These are phyloP conservation scores for Coemansia sp. DNA, from an alignment of 192 early-diverging fungal genomes.

Conservation along the genomic window DNA sequence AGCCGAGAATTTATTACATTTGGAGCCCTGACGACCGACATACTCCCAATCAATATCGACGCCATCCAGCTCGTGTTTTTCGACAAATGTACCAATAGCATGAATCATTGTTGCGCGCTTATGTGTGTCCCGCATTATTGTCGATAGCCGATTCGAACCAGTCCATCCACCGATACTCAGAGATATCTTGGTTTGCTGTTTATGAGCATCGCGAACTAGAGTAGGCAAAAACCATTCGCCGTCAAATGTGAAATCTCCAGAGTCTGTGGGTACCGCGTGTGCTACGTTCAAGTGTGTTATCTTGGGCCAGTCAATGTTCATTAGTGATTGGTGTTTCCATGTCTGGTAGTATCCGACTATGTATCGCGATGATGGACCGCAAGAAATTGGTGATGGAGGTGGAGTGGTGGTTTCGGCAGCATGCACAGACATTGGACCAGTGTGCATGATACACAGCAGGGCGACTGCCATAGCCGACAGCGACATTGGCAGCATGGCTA, in stretches of 20 bases:
- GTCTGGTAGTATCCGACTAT: constrained; percentile 54
- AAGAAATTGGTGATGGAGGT: neutral
- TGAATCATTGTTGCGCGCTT: constrained; percentile 62
- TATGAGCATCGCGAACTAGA: constrained; percentile 55
- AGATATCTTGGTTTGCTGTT: constrained; percentile 57
- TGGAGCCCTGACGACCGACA: constrained; percentile 60
- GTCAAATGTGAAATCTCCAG: constrained; percentile 54
- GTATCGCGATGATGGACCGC: constrained; percentile 52
- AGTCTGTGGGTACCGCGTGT: constrained; percentile 54
- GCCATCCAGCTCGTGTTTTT: constrained; percentile 63
- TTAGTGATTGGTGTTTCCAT: constrained; percentile 50
- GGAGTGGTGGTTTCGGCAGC: neutral
- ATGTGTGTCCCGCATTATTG: constrained; percentile 56
- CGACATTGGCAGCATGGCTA: constrained; percentile 6
- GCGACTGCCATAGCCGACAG: constrained; percentile 4
- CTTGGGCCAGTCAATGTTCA: constrained; percentile 52
- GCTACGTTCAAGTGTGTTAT: constrained; percentile 55
- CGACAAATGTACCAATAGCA: constrained; percentile 60
- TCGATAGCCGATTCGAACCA: constrained; percentile 66
- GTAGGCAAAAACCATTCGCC: constrained; percentile 60
- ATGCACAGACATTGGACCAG: neutral
- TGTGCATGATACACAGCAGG: neutral
- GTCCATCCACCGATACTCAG: constrained; percentile 78
- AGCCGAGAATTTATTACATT: constrained; percentile 57
- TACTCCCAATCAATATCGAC: constrained; percentile 73